Evolutionary conservation across 352 stramenopile genomes (phyloP).

Genomic region (Phytopythium delawarense): DNA sequence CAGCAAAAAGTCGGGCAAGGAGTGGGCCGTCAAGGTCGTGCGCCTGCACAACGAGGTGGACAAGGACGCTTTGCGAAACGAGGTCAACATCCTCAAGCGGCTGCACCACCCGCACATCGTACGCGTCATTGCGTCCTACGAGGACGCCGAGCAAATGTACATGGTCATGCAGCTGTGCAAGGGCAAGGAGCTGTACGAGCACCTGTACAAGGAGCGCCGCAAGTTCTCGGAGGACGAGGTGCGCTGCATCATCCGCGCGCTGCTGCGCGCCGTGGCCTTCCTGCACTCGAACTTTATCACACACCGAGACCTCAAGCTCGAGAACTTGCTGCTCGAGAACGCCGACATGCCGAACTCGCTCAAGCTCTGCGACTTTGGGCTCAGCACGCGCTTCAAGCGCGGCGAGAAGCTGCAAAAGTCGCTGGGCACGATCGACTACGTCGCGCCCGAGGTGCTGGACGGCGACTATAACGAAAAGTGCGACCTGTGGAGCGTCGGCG

Average conservation of each 20-base stretch:
- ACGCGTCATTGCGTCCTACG: conserved; percentile 70
- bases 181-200: conserved; percentile 75
- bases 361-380: conserved; percentile 80
- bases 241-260: conserved; percentile 49
- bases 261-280: conserved; percentile 62
- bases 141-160: conserved; percentile 80
- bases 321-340: conserved; percentile 80
- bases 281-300: conserved; percentile 81
- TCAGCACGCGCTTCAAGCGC: conserved; percentile 69
- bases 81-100: conserved; percentile 73
- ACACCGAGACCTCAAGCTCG: conserved; percentile 77
- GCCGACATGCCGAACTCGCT: conserved; percentile 52
- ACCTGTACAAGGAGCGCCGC: conserved; percentile 65
- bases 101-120: conserved; percentile 83
- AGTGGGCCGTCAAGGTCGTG: conserved; percentile 78
- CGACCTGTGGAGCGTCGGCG: conserved; percentile 75
- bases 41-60: conserved; percentile 67
- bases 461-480: conserved; percentile 82
- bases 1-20: conserved; percentile 59
- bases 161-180: conserved; percentile 87
- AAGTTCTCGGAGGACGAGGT: conserved; percentile 66
- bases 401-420: conserved; percentile 72
- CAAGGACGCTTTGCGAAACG: conserved; percentile 68
- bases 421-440: conserved; percentile 80
- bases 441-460: conserved; percentile 76